A percentile compares a stretch with the other conserved stretches of the same genome.
Conservation (phyloP, 495 filamentous ascomycete genomes). For the Penicillium coprophilum region DNA sequence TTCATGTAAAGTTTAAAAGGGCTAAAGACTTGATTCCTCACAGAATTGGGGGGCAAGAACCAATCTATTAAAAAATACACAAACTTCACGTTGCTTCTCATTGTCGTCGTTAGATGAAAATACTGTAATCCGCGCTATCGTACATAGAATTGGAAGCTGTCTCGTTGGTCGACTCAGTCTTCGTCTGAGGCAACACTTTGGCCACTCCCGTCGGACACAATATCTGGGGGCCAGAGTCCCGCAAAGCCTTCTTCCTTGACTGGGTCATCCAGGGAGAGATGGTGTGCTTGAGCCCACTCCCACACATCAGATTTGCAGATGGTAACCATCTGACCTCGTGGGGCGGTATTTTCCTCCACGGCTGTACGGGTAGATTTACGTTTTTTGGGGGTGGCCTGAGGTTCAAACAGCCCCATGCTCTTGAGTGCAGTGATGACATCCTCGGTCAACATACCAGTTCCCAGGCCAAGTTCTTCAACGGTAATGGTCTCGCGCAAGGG, state of each 20-base stretch:
- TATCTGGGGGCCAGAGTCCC: constrained; percentile 30
- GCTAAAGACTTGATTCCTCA: constrained; percentile 16
- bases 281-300: constrained; percentile 44
- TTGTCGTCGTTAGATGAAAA: constrained; percentile 12
- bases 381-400: constrained; percentile 49
- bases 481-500: constrained; percentile 44
- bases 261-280: constrained; percentile 46
- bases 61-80: constrained; percentile 34
- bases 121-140: constrained; percentile 16
- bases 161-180: constrained; percentile 9
- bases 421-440: constrained; percentile 78
- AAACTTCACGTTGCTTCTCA: constrained; percentile 20
- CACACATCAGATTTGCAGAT: constrained; percentile 48
- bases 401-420: constrained; percentile 72
- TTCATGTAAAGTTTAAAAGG: constrained; percentile 34
- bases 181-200: constrained; percentile 14
- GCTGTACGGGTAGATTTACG: constrained; percentile 30
- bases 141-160: constrained; percentile 1
- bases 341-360: constrained; percentile 26
- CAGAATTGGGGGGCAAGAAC: constrained; percentile 15
- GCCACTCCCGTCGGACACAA: constrained; percentile 11
- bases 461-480: constrained; percentile 56
- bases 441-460: constrained; percentile 77
- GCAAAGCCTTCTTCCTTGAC: constrained; percentile 50
- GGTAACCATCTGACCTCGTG: constrained; percentile 35